These are phyloP conservation scores for Aspergillus ruber DNA, from an alignment of 2,329 filamentous ascomycete genomes.

Conservation along the genomic window DNA sequence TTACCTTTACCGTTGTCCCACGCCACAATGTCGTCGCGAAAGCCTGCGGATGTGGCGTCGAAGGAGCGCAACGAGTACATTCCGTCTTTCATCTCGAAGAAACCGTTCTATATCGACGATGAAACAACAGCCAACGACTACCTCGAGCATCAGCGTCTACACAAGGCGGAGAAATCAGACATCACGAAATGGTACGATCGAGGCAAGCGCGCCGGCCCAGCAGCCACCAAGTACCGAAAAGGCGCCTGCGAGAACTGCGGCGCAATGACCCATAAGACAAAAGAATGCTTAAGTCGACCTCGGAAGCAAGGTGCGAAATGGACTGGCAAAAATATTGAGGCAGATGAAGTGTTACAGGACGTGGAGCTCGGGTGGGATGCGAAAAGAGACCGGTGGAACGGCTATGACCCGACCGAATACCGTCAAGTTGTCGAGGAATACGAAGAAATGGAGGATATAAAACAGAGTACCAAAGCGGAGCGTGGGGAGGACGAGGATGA, in stretches of 20 bases:
- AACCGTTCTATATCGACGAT: slow-evolving; percentile 88
- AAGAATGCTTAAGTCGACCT: slow-evolving; percentile 84
- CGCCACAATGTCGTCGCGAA: slow-evolving; percentile 39
- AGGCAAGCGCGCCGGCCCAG: slow-evolving; percentile 73
- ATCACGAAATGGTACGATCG: slow-evolving; percentile 89
- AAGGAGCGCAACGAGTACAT: slow-evolving; percentile 99
- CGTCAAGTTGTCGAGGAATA: slow-evolving; percentile 81
- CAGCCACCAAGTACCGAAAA: slow-evolving; percentile 94
- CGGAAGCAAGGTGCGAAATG: slow-evolving; percentile 84
- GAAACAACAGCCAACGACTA: slow-evolving; percentile 74
- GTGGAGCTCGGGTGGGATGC: slow-evolving; percentile 91
- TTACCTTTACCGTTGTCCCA: not conserved
- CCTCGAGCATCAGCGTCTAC: slow-evolving; percentile 88
- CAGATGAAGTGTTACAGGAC: slow-evolving; percentile 80
- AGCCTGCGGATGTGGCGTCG: slow-evolving; percentile 47
- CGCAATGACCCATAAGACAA: slow-evolving; percentile 90
- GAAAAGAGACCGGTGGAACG: slow-evolving; percentile 96
- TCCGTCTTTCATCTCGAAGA: slow-evolving; percentile 93
- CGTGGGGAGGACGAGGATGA: slow-evolving; percentile 37
- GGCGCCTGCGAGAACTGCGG: slow-evolving; percentile 98
- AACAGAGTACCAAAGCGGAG: slow-evolving; percentile 46
- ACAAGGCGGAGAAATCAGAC: slow-evolving; percentile 58
- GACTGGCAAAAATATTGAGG: slow-evolving; percentile 88
- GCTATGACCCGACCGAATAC: slow-evolving; percentile 89
- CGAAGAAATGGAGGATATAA: slow-evolving; percentile 75